Percentiles rank a stretch among this genome's conserved stretches.
Evolutionary conservation across 345 rosid species (phyloP).

Genomic region (Chamaenerion angustifolium): DNA sequence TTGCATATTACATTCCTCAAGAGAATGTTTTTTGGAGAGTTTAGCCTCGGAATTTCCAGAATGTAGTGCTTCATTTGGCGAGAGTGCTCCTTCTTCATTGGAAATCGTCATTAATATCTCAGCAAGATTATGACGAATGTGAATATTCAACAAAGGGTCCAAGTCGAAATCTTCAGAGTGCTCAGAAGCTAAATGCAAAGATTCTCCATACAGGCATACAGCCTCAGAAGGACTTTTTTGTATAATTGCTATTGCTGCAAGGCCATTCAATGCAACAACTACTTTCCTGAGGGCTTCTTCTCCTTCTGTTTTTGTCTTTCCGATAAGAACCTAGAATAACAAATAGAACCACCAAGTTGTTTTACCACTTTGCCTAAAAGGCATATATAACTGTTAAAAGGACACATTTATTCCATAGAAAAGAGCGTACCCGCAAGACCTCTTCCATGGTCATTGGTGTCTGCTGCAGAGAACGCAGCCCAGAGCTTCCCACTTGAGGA

Average conservation of each 20-base stretch:
- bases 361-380: too few relatives aligned
- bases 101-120: constrained; percentile 46
- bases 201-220: constrained; percentile 61
- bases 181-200: constrained; percentile 47
- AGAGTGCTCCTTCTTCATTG: constrained; percentile 14
- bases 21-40: constrained; percentile 18
- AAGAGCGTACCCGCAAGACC: constrained; percentile 45
- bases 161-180: constrained; percentile 74
- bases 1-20: constrained; percentile 14
- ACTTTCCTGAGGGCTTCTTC: constrained; percentile 84
- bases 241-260: constrained; percentile 82
- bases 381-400: too few relatives aligned
- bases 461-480: constrained; percentile 82
- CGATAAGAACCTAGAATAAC: constrained; percentile 59
- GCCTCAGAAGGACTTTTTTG: constrained; percentile 55
- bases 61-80: constrained; percentile 8
- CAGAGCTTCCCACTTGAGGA: constrained; percentile 98
- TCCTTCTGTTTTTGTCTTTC: constrained; percentile 87
- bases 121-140: constrained; percentile 75
- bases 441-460: constrained; percentile 96
- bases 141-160: constrained; percentile 83
- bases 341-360: not conserved
- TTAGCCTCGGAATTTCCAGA: constrained; percentile 19
- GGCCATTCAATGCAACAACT: constrained; percentile 83
- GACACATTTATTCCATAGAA: not conserved